Evolutionary conservation across 352 stramenopile species (phyloP).

Genomic region (Globisporangium takayamanum): DNA sequence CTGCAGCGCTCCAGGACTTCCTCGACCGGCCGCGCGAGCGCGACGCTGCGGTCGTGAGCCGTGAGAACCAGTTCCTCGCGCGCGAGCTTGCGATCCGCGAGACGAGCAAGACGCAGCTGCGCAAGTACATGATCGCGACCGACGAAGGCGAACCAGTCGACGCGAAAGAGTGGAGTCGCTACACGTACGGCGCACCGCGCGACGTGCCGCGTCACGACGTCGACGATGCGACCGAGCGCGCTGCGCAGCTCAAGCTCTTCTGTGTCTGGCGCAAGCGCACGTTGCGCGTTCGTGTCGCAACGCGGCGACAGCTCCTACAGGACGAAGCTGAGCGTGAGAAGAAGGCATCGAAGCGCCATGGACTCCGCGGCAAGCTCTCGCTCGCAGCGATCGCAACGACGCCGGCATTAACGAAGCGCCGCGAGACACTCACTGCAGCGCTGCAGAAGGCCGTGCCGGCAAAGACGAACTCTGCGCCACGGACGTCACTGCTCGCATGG

Average conservation of each 20-base stretch:
- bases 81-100: conserved; percentile 47
- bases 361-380: not conserved
- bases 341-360: not conserved
- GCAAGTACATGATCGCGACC: conserved; percentile 67
- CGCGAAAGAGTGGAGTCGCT: conserved; percentile 53
- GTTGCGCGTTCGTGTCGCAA: conserved; percentile 31
- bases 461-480: not conserved
- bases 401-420: not conserved
- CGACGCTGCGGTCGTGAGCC: conserved; percentile 25
- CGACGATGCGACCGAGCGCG: conserved; percentile 36
- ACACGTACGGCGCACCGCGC: conserved; percentile 40
- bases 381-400: not conserved
- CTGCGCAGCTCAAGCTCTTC: conserved; percentile 51
- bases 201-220: conserved; percentile 39
- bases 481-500: not conserved
- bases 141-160: conserved; percentile 49
- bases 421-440: not conserved
- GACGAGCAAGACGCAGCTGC: conserved; percentile 48
- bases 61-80: conserved; percentile 56
- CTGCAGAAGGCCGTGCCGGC: not conserved
- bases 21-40: conserved; percentile 34
- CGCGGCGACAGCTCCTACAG: conserved; percentile 20
- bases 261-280: conserved; percentile 41
- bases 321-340: not conserved
- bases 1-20: conserved; percentile 37